Evolutionary conservation across 169 alveolate species (phyloP).

Genomic region (Nephromyces sp.): DNA sequence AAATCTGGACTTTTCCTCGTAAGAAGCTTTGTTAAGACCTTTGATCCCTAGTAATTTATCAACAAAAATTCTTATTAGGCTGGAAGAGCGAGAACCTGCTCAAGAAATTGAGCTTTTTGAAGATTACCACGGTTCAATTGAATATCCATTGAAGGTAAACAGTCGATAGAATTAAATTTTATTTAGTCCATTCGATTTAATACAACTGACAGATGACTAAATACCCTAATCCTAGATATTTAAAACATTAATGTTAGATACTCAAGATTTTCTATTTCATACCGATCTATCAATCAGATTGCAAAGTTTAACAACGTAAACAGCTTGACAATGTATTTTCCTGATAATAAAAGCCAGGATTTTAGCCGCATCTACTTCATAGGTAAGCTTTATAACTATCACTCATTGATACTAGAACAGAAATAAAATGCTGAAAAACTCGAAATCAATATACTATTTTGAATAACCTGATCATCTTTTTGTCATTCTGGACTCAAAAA

Average conservation of each 20-base stretch:
- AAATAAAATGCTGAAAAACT: no score
- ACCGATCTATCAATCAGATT: constrained; percentile 20
- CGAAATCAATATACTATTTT: no score
- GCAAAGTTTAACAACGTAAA: constrained; percentile 51
- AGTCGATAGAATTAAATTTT: not conserved
- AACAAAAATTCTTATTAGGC: constrained; percentile 16
- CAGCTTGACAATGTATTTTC: constrained; percentile 46
- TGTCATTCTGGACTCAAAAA: no score
- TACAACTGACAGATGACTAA: not conserved
- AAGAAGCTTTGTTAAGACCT: not conserved
- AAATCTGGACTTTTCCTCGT: constrained; percentile 52
- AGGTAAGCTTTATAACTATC: constrained; percentile 22
- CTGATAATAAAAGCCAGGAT: constrained; percentile 45
- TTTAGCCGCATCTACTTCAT: constrained; percentile 46
- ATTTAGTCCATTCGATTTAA: not conserved
- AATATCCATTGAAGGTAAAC: constrained; percentile 51
- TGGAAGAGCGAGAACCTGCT: constrained; percentile 42
- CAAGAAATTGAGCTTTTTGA: constrained; percentile 51
- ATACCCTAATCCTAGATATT: not conserved
- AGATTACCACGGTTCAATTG: constrained; percentile 60
- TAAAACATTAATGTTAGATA: not conserved
- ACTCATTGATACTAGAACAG: constrained; percentile 2
- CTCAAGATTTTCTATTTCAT: not conserved
- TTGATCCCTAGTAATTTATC: not conserved
- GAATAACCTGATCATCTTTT: no score